These are phyloP conservation scores for Pseudoneurospora amorphoporcata DNA, from an alignment of 495 filamentous ascomycete species.

Conservation along the genomic window DNA sequence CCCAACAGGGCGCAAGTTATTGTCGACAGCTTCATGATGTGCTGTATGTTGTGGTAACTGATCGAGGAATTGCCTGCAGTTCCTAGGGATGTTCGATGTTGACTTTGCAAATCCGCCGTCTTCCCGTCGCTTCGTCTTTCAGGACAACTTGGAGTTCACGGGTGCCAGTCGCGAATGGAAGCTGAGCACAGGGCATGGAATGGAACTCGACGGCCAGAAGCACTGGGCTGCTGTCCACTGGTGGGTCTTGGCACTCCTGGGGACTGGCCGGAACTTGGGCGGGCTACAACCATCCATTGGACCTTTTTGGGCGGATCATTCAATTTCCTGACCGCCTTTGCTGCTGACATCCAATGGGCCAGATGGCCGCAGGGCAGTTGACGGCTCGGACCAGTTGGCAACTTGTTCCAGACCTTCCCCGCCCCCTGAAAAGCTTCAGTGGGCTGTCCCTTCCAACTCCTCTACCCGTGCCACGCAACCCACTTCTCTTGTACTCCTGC, in stretches of 20 bases:
- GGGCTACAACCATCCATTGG: background rate
- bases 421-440: background rate
- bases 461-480: no score
- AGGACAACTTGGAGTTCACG: background rate
- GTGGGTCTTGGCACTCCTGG: background rate
- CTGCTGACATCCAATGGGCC: background rate
- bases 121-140: background rate
- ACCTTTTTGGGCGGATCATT: slow-evolving; percentile 16
- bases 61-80: background rate
- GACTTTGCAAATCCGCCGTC: background rate
- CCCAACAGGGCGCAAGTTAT: slow-evolving; percentile 51
- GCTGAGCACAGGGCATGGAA: background rate
- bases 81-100: background rate
- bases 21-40: slow-evolving; percentile 40
- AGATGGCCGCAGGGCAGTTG: background rate
- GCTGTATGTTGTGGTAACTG: slow-evolving; percentile 1
- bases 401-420: background rate
- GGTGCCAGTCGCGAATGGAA: background rate
- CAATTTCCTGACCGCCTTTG: slow-evolving; percentile 10
- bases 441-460: background rate
- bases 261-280: background rate
- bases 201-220: background rate
- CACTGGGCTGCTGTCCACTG: background rate
- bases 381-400: background rate
- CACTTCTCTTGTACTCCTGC: no score